phyloP scores from a whole-genome alignment of 371 early-diverging fungal species.

The Mucor mucedo region DNA sequence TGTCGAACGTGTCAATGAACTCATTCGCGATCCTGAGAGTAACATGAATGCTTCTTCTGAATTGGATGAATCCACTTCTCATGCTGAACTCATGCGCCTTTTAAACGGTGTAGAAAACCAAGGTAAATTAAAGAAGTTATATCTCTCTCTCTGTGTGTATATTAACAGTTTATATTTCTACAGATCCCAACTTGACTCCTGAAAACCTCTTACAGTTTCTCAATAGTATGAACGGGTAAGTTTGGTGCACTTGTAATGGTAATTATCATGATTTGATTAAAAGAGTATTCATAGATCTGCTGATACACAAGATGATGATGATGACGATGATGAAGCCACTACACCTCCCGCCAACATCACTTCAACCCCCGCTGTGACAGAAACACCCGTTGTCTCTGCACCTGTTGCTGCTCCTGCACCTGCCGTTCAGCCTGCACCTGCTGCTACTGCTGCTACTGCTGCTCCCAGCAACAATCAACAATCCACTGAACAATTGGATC shows the following conservation, averaged over 20 bases:
- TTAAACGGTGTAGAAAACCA: constrained; percentile 27
- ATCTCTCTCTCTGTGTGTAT: neutral
- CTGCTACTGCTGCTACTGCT: neutral
- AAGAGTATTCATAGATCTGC: constrained; percentile 2
- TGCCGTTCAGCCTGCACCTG: neutral
- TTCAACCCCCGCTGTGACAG: neutral
- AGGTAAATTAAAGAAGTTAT: constrained; percentile 10
- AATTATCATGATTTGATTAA: neutral
- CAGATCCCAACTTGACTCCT: constrained; percentile 44
- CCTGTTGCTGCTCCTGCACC: constrained; percentile 1
- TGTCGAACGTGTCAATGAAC: constrained; percentile 56
- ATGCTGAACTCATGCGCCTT: constrained; percentile 35
- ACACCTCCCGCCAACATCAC: neutral
- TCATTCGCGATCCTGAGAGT: constrained; percentile 57
- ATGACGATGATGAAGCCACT: constrained; percentile 9
- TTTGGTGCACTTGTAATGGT: neutral
- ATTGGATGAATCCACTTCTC: constrained; percentile 24
- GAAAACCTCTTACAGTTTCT: constrained; percentile 56
- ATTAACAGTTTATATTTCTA: neutral
- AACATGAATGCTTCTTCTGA: constrained; percentile 14
- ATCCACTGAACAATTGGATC: constrained; percentile 24
- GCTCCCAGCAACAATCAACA: constrained; percentile 8
- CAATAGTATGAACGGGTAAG: constrained; percentile 48
- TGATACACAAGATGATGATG: constrained; percentile 19
- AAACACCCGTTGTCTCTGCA: constrained; percentile 2